These are phyloP conservation scores for Saccharomyces eubayanus DNA, from an alignment of 805 yeast genomes.

Conservation along the genomic window DNA sequence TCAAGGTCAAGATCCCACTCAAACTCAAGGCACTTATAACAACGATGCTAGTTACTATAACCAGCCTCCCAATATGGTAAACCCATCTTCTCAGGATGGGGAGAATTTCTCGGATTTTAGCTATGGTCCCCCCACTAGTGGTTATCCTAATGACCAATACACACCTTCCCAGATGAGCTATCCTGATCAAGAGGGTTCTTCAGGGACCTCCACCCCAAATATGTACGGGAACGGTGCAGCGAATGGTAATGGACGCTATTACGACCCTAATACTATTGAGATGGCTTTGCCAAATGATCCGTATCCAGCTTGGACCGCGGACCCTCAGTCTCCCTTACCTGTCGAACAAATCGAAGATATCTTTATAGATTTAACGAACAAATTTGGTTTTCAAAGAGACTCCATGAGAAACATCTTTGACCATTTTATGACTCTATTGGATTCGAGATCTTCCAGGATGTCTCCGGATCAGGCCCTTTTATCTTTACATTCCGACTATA, in stretches of 20 bases:
- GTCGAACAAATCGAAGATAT: conserved; percentile 80
- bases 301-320: conserved; percentile 98
- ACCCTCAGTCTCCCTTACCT: conserved; percentile 76
- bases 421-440: conserved; percentile 75
- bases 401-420: conserved; percentile 88
- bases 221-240: conserved; percentile 26
- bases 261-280: conserved; percentile 50
- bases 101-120: conserved; percentile 56
- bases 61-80: conserved; percentile 35
- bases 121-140: conserved; percentile 26
- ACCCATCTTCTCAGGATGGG: conserved; percentile 36
- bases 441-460: conserved; percentile 81
- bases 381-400: conserved; percentile 84
- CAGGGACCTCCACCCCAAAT: conserved; percentile 85
- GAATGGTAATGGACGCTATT: conserved; percentile 52
- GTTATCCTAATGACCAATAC: conserved; percentile 59
- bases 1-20: conserved; percentile 34
- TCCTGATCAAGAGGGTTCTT: conserved; percentile 34
- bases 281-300: conserved; percentile 79
- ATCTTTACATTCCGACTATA: conserved; percentile 76
- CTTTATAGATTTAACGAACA: conserved; percentile 72
- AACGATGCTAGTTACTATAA: conserved; percentile 47
- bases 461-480: conserved; percentile 77
- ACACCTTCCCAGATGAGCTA: conserved; percentile 81
- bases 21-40: conserved; percentile 28